Conservation (phyloP, 805 yeast genomes). For the Yarrowia sp. region DNA sequence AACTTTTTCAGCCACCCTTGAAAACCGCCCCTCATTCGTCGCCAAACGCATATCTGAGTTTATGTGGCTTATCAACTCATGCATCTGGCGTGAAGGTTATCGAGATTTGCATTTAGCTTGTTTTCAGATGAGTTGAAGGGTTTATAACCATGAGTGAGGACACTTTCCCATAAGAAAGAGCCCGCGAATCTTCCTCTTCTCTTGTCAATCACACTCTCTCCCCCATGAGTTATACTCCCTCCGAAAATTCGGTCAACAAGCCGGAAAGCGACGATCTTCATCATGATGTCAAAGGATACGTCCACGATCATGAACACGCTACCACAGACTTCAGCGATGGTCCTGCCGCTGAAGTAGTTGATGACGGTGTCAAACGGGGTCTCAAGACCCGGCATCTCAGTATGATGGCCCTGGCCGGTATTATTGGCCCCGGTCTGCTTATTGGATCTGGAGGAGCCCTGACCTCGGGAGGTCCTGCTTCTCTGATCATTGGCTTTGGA, state of each 20-base stretch:
- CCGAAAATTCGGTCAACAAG: slow-evolving; percentile 17
- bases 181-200: neutral
- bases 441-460: slow-evolving; percentile 65
- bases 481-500: slow-evolving; percentile 58
- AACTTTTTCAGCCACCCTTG: neutral
- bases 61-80: slow-evolving; percentile 36
- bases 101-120: slow-evolving; percentile 14
- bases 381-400: slow-evolving; percentile 71
- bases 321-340: slow-evolving; percentile 34
- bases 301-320: slow-evolving; percentile 13
- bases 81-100: slow-evolving; percentile 12
- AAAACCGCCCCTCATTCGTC: neutral
- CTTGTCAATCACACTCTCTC: neutral
- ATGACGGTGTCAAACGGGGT: slow-evolving; percentile 52
- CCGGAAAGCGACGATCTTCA: slow-evolving; percentile 1
- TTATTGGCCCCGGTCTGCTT: slow-evolving; percentile 83
- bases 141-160: slow-evolving; percentile 12
- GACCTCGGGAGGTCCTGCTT: slow-evolving; percentile 59
- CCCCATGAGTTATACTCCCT: slow-evolving; percentile 33
- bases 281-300: slow-evolving; percentile 13
- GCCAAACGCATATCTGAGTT: slow-evolving; percentile 7
- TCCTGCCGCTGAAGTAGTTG: slow-evolving; percentile 32
- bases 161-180: slow-evolving; percentile 5
- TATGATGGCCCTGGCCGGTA: slow-evolving; percentile 84
- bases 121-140: slow-evolving; percentile 31